Evolutionary conservation across 2,329 filamentous ascomycete species (phyloP).

Genomic region (Fonsecaea erecta): DNA sequence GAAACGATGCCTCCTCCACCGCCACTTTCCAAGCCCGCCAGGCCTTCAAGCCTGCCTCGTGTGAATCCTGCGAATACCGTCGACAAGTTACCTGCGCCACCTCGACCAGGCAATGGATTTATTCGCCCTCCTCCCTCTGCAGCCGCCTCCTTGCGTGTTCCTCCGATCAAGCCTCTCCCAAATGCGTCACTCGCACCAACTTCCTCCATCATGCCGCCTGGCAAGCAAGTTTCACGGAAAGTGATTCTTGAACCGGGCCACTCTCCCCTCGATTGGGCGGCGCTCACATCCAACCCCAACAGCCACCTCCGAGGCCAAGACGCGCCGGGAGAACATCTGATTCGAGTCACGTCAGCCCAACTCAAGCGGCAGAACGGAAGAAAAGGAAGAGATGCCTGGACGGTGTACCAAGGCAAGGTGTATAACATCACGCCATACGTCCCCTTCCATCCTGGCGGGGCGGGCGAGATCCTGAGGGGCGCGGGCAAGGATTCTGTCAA

Average conservation of each 20-base stretch:
- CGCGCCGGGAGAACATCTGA: constrained; percentile 56
- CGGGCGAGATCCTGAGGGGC: constrained; percentile 64
- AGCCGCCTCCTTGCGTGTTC: constrained; percentile 50
- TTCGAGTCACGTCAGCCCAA: constrained; percentile 79
- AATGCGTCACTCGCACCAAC: constrained; percentile 36
- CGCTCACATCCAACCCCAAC: constrained; percentile 65
- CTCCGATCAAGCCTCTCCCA: constrained; percentile 37
- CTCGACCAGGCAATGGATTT: constrained; percentile 38
- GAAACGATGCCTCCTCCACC: constrained; percentile 38
- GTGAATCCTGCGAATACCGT: constrained; percentile 36
- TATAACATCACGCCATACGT: constrained; percentile 93
- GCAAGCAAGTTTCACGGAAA: constrained; percentile 57
- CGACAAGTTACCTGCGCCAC: constrained; percentile 33
- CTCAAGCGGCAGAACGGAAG: constrained; percentile 79
- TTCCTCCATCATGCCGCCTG: constrained; percentile 46
- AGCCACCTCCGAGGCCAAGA: constrained; percentile 67
- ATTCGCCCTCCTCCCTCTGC: constrained; percentile 51
- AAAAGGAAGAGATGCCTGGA: constrained; percentile 87
- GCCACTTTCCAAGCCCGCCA: constrained; percentile 6
- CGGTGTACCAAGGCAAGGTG: constrained; percentile 82
- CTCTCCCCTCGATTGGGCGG: constrained; percentile 95
- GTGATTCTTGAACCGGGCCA: constrained; percentile 86
- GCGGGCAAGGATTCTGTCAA: constrained; percentile 69
- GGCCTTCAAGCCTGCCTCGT: constrained; percentile 32
- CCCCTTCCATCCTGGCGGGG: constrained; percentile 84